phyloP scores from a whole-genome alignment of 768 basidiomycete genomes.

The Guyanaporus albipodus region DNA sequence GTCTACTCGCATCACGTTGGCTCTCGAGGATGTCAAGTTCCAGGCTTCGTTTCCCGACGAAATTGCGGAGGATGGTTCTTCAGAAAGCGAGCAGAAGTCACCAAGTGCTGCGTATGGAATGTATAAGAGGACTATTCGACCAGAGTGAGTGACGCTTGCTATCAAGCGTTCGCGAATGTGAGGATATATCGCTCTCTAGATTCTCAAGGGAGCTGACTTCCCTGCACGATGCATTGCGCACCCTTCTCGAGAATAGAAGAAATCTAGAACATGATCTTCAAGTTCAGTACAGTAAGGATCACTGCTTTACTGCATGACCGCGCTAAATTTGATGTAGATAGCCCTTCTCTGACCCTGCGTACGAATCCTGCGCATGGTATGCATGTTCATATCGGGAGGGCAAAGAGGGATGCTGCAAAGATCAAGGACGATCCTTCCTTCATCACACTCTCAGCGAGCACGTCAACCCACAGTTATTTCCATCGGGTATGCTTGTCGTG shows the following conservation, averaged over 20 bases:
- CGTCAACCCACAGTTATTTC: constrained; percentile 67
- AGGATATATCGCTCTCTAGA: constrained; percentile 32
- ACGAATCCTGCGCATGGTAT: constrained; percentile 65
- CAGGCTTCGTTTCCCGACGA: constrained; percentile 17
- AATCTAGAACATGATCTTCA: constrained; percentile 55
- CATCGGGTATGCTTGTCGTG: constrained; percentile 43
- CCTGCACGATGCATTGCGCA: constrained; percentile 47
- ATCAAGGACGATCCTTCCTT: constrained; percentile 50
- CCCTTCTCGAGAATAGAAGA: constrained; percentile 44
- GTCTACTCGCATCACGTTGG: constrained; percentile 51
- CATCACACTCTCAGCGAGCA: constrained; percentile 55
- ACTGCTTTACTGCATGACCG: neutral
- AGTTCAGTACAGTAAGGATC: constrained; percentile 45
- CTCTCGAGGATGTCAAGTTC: constrained; percentile 36
- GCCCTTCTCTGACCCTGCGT: constrained; percentile 70
- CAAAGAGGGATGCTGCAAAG: constrained; percentile 56
- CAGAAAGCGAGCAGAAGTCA: constrained; percentile 12
- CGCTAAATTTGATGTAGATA: constrained; percentile 40
- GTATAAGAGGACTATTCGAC: constrained; percentile 58
- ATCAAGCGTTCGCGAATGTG: neutral
- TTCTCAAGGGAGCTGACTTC: constrained; percentile 53
- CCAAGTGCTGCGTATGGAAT: constrained; percentile 28
- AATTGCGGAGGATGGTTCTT: constrained; percentile 20
- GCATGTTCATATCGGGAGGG: constrained; percentile 67
- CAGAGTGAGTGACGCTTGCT: constrained; percentile 44